phyloP scores from a whole-genome alignment of 139 green algal genomes.

The Volvox africanus region DNA sequence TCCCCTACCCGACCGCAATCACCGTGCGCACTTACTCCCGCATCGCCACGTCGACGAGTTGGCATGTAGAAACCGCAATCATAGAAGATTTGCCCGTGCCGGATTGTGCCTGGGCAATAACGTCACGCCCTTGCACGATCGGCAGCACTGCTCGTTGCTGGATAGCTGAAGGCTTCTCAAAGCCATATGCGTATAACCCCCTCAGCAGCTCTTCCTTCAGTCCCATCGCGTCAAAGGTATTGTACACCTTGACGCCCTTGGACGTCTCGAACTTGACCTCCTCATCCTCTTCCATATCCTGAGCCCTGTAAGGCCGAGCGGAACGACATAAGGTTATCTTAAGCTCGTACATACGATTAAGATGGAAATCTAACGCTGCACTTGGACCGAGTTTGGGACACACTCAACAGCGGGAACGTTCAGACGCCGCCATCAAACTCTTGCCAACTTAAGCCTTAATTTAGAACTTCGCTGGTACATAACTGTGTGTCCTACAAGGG shows the following conservation, averaged over 20 bases:
- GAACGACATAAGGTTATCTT: no score
- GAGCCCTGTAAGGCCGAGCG: background rate
- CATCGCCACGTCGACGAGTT: slow-evolving; percentile 86
- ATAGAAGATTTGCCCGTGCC: slow-evolving; percentile 98
- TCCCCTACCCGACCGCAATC: no score
- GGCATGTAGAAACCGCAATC: slow-evolving; percentile 92
- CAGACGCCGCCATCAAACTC: slow-evolving; percentile 1
- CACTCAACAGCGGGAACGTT: background rate
- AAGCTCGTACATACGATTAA: no score
- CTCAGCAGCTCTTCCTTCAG: slow-evolving; percentile 95
- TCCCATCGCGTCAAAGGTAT: slow-evolving; percentile 94
- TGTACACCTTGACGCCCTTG: slow-evolving; percentile 82
- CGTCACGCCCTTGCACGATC: slow-evolving; percentile 92
- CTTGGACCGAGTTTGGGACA: no score
- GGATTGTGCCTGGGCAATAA: slow-evolving; percentile 98
- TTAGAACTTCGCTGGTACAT: no score
- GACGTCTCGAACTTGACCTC: slow-evolving; percentile 84
- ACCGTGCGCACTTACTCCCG: slow-evolving; percentile 73
- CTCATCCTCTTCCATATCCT: slow-evolving; percentile 57
- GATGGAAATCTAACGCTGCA: no score
- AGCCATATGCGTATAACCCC: slow-evolving; percentile 96
- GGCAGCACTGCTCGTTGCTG: slow-evolving; percentile 97
- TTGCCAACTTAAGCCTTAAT: background rate
- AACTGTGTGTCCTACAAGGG: no score
- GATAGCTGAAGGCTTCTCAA: slow-evolving; percentile 98